Conservation (phyloP, 345 rosid genomes). For the Moringa oleifera region DNA sequence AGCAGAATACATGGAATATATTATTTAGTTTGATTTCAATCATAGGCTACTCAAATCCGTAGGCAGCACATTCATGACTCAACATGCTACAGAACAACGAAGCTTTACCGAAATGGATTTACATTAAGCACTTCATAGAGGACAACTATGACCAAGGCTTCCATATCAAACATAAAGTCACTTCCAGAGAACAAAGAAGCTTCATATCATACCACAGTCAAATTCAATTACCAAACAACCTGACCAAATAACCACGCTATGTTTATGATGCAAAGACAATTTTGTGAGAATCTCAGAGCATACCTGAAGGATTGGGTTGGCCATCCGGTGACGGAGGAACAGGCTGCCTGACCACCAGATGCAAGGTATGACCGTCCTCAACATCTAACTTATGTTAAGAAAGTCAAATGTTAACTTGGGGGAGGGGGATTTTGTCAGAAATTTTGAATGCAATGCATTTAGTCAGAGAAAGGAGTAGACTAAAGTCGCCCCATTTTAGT, state of each 20-base stretch:
- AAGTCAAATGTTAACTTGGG: neutral
- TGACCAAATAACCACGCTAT: neutral
- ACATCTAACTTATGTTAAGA: slow-evolving; percentile 57
- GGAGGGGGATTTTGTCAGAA: neutral
- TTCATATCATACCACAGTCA: neutral
- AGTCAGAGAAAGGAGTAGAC: neutral
- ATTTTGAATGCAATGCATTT: neutral
- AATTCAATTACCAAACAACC: neutral
- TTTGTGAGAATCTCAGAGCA: neutral
- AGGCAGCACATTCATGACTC: too few relatives aligned
- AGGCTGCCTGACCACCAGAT: slow-evolving; percentile 77
- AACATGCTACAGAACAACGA: too few relatives aligned
- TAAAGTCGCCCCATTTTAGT: neutral
- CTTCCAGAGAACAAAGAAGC: neutral
- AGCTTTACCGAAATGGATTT: neutral
- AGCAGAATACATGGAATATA: too few relatives aligned
- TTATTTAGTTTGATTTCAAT: too few relatives aligned
- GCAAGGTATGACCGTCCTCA: slow-evolving; percentile 85
- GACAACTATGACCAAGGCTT: too few relatives aligned
- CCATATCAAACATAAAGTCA: neutral
- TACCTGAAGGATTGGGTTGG: slow-evolving; percentile 43
- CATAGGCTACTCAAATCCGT: too few relatives aligned
- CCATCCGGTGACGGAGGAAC: slow-evolving; percentile 42
- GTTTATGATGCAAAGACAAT: neutral
- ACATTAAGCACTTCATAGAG: too few relatives aligned